phyloP scores from a whole-genome alignment of 805 yeast genomes.

The Saccharomycopsis selenospora region DNA sequence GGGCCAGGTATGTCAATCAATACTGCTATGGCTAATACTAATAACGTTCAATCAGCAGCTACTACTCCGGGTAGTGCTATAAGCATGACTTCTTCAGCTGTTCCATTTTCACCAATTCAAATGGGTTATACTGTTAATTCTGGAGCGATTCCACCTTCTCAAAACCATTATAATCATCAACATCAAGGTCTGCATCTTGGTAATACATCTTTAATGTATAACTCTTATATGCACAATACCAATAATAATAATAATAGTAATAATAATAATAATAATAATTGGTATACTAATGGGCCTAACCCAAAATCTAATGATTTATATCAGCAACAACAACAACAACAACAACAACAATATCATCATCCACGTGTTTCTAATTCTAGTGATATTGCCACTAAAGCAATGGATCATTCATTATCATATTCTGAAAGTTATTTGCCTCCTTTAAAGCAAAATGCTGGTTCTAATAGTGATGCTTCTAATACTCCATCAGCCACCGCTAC shows the following conservation, averaged over 20 bases:
- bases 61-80: not conserved
- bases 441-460: not conserved
- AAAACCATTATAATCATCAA: not conserved
- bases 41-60: not conserved
- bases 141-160: not conserved
- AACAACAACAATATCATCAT: not conserved
- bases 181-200: not conserved
- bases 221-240: not conserved
- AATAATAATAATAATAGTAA: not conserved
- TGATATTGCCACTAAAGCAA: not conserved
- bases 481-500: not conserved
- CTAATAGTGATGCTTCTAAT: too few species aligned
- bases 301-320: not conserved
- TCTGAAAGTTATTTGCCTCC: not conserved
- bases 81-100: not conserved
- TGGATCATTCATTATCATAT: not conserved
- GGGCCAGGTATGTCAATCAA: not conserved
- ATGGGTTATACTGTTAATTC: not conserved
- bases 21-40: not conserved
- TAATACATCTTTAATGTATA: not conserved
- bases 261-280: too few species aligned
- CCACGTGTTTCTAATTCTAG: not conserved
- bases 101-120: not conserved
- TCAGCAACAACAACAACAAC: not conserved
- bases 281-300: not conserved